Evolutionary conservation across 1,284 basidiomycete species (phyloP), one percentile per base, ranked within the genome.

Genomic region (Malassezia obtusa): DNA sequence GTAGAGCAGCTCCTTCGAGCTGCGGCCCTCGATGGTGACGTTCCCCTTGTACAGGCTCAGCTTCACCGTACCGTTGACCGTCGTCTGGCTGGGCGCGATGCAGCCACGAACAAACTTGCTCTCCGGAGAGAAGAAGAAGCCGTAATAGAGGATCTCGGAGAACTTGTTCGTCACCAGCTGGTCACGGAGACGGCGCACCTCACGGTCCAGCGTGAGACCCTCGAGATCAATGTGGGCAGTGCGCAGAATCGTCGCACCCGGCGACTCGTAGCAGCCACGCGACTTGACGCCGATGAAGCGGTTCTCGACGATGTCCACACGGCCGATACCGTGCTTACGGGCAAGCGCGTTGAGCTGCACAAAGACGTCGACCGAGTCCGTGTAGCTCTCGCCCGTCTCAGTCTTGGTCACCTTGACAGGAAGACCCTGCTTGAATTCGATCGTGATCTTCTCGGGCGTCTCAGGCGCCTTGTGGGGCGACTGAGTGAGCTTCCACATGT

Each of bases 231-330:
- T 81, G 78, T 98, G 92, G 12, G 92, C 92, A 17, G 82, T 84
- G 65, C 91, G 88, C 44, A 99, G 81, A 77, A 98, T 95, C 54
- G 91, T 95, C 40, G 89, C 92, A 19, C 84, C 92, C 17, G 92
- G 92, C 7, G 87, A 86, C 77, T 99, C 92, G 80, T 99, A 99
- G 79, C 94, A 99, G 32, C 92, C 92, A 51, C 92, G 87, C 52
- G 87, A 90, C 79, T 98, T 98, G 76, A 98, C 91, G 60, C 92
- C 92, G 75, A 98, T 96, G 80, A 95, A 96, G 51, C 92, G 83
- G 80, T 98, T 98, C 79, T 98, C 92, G 71, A 98, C 94, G 74
- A 98, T 96, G 77, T 98, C 92, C 77, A 95, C 86, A 59, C 92
- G 84, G 44, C 92, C 91, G 64, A 98, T 82, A 66, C 91, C 94